Evolutionary conservation across 306 rosid genomes (phyloP).

Genomic region (Styphnolobium japonicum): DNA sequence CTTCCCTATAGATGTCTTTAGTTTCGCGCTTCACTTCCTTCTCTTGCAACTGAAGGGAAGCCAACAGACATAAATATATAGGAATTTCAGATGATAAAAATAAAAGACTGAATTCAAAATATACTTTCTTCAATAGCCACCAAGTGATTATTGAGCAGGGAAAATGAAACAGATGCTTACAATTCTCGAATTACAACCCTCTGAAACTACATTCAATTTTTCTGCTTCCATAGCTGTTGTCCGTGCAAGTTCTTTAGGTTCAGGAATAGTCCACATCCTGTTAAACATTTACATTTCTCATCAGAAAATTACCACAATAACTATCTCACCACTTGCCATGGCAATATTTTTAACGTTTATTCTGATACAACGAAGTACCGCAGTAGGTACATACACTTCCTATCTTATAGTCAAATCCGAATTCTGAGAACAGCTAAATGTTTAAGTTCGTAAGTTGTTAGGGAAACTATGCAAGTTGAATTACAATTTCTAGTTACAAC

Average conservation of each 20-base stretch:
- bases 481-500: neutral
- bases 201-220: conserved; percentile 70
- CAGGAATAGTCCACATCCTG: conserved; percentile 91
- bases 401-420: neutral
- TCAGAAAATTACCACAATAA: neutral
- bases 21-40: conserved; percentile 73
- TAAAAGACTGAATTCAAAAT: neutral
- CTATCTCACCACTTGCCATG: neutral
- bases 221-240: conserved; percentile 70
- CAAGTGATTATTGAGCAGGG: neutral
- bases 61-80: conserved; percentile 8
- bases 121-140: neutral
- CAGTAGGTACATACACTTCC: neutral
- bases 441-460: conserved; percentile 15
- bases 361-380: neutral
- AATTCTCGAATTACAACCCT: conserved; percentile 72
- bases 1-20: conserved; percentile 55
- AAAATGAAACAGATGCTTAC: conserved; percentile 43
- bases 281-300: conserved; percentile 14
- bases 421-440: conserved; percentile 9
- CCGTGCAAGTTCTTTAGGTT: conserved; percentile 56
- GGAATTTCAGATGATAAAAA: conserved; percentile 12
- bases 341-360: neutral
- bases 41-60: conserved; percentile 56
- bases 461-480: neutral